Percentiles rank a stretch among this genome's conserved stretches.
phyloP scores from a whole-genome alignment of 495 filamentous ascomycete genomes.

The Hypoxylon intermedium region DNA sequence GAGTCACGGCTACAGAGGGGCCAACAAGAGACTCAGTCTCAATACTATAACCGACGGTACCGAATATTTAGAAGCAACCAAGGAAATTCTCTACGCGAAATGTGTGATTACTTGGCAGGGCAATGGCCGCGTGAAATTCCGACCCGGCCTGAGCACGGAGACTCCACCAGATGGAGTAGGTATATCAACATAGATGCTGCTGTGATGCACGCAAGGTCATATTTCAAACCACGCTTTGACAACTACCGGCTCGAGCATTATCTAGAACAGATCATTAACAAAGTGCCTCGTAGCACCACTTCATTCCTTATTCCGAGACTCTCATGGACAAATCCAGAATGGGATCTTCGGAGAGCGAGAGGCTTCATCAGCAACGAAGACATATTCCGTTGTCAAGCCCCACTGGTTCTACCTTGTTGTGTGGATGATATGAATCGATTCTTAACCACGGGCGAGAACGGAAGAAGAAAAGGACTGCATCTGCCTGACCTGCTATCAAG shows the following conservation, averaged over 20 bases:
- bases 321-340: neutral
- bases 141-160: neutral
- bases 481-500: constrained; percentile 6
- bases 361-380: constrained; percentile 14
- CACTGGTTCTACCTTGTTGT: neutral
- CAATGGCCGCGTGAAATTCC: constrained; percentile 43
- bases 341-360: neutral
- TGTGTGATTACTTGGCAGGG: no score
- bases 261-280: constrained; percentile 7
- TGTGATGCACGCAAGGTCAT: constrained; percentile 20
- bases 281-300: neutral
- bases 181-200: constrained; percentile 27
- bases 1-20: neutral
- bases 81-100: no score
- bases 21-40: neutral
- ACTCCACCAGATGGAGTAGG: neutral
- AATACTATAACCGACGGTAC: no score
- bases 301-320: neutral
- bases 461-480: neutral
- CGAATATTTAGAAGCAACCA: no score
- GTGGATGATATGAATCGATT: neutral
- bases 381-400: constrained; percentile 17
- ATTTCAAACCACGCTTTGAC: constrained; percentile 46
- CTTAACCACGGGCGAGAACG: neutral
- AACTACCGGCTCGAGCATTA: constrained; percentile 38